Percentiles rank a stretch among this genome's conserved stretches.
phyloP scores from a whole-genome alignment of 192 early-diverging fungal species.

The Geranomyces variabilis region DNA sequence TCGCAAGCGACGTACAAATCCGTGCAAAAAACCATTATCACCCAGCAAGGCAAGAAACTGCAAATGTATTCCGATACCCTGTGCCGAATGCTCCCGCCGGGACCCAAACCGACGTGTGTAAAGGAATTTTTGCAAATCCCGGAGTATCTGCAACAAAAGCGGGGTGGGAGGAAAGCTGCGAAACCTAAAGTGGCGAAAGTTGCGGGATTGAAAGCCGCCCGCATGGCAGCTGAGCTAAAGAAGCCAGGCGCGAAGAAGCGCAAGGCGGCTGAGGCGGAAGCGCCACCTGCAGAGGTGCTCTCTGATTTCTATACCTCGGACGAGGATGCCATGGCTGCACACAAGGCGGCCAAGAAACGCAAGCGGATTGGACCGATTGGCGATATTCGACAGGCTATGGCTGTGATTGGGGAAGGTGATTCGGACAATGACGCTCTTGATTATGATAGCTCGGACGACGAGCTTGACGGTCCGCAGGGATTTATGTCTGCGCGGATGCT shows the following conservation, averaged over 20 bases:
- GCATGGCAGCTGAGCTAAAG: conserved; percentile 19
- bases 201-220: neutral
- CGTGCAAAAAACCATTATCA: conserved; percentile 67
- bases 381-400: no score
- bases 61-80: conserved; percentile 49
- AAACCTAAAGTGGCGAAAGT: conserved; percentile 24
- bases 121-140: conserved; percentile 56
- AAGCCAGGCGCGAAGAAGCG: neutral
- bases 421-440: neutral
- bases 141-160: conserved; percentile 30
- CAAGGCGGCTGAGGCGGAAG: neutral
- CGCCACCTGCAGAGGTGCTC: no score
- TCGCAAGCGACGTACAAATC: conserved; percentile 62
- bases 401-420: no score
- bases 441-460: neutral
- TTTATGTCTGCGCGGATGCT: neutral
- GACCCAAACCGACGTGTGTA: conserved; percentile 50
- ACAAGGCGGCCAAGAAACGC: no score
- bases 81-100: conserved; percentile 55
- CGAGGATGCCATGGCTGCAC: no score
- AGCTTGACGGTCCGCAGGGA: neutral
- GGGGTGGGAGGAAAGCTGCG: conserved; percentile 19
- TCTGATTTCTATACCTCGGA: no score
- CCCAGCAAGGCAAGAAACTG: conserved; percentile 51
- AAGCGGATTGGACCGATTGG: no score